Percentiles rank a stretch among this genome's conserved stretches.
Conservation (phyloP, 108 stramenopile species). For the Thalassiosira profunda region DNA sequence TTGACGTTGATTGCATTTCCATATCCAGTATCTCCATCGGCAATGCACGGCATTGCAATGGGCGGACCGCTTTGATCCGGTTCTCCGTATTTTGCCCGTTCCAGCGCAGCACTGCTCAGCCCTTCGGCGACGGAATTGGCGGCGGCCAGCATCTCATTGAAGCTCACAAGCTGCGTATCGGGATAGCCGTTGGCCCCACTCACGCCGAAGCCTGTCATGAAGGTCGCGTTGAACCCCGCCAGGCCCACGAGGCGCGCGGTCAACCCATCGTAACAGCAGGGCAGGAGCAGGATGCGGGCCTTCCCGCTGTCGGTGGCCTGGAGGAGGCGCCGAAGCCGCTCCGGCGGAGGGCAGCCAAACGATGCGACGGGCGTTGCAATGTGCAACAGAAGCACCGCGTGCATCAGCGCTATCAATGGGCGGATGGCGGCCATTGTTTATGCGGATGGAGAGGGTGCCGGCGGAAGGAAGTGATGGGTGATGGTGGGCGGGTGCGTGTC, state of each 20-base stretch:
- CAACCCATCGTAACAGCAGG: conserved; percentile 97
- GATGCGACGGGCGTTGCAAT: background rate
- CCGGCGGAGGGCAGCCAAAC: conserved; percentile 53
- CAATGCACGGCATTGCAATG: conserved; percentile 92
- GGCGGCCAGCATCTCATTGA: conserved; percentile 87
- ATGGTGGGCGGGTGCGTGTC: too few species aligned
- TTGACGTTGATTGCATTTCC: conserved; percentile 96
- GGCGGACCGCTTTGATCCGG: conserved; percentile 1
- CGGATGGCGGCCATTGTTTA: too few species aligned
- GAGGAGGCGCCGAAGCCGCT: conserved; percentile 47
- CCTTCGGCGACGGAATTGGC: conserved; percentile 85
- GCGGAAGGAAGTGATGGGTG: too few species aligned
- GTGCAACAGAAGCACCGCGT: conserved; percentile 8
- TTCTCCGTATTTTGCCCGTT: conserved; percentile 49
- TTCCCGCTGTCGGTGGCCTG: conserved; percentile 27
- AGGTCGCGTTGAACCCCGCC: conserved; percentile 94
- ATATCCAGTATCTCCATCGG: conserved; percentile 98
- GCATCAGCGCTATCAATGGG: too few species aligned
- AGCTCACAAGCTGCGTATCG: conserved; percentile 92
- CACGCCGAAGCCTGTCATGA: conserved; percentile 99
- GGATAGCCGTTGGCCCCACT: conserved; percentile 90
- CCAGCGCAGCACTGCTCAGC: conserved; percentile 74
- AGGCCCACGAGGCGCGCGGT: conserved; percentile 90
- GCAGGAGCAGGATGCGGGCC: conserved; percentile 77
- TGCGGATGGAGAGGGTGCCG: too few species aligned